These are phyloP conservation scores for Gossypium anomalum DNA, from an alignment of 345 rosid species.

Conservation along the genomic window DNA sequence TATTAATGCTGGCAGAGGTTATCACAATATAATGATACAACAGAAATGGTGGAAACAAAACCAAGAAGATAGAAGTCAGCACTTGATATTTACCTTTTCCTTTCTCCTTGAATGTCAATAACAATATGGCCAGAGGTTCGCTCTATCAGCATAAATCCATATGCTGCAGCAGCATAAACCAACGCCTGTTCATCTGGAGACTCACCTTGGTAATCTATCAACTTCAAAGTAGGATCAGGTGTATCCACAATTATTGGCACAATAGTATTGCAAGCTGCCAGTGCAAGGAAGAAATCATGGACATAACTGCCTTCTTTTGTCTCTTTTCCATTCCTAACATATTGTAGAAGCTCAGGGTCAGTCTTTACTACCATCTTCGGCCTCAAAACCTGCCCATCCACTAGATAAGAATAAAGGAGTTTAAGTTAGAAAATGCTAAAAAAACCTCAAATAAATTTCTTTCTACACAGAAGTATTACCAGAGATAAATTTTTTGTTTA, in stretches of 20 bases:
- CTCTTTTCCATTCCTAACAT: constrained; percentile 41
- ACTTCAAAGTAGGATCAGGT: constrained; percentile 60
- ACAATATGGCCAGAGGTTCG: constrained; percentile 96
- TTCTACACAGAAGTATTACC: background rate
- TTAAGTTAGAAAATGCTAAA: constrained; percentile 15
- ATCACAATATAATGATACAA: background rate
- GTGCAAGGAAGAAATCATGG: constrained; percentile 83
- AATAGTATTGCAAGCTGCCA: constrained; percentile 98
- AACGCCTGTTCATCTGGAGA: constrained; percentile 99
- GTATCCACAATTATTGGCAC: constrained; percentile 72
- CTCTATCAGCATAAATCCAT: constrained; percentile 93
- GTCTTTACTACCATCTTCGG: constrained; percentile 82
- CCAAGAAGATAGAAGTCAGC: background rate
- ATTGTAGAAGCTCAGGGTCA: constrained; percentile 55
- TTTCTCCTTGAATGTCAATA: constrained; percentile 76
- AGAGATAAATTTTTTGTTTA: constrained; percentile 23
- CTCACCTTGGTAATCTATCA: constrained; percentile 97
- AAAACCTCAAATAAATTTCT: constrained; percentile 7
- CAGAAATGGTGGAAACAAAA: constrained; percentile 4
- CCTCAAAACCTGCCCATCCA: constrained; percentile 63
- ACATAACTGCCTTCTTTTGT: constrained; percentile 49
- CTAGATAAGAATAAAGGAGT: constrained; percentile 32
- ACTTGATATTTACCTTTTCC: constrained; percentile 58
- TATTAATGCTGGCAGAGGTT: background rate
- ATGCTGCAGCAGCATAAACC: constrained; percentile 95